Percentiles rank a stretch among this genome's conserved stretches.
Evolutionary conservation across 108 stramenopile species (phyloP).

Genomic region (Cyclotella baltica): DNA sequence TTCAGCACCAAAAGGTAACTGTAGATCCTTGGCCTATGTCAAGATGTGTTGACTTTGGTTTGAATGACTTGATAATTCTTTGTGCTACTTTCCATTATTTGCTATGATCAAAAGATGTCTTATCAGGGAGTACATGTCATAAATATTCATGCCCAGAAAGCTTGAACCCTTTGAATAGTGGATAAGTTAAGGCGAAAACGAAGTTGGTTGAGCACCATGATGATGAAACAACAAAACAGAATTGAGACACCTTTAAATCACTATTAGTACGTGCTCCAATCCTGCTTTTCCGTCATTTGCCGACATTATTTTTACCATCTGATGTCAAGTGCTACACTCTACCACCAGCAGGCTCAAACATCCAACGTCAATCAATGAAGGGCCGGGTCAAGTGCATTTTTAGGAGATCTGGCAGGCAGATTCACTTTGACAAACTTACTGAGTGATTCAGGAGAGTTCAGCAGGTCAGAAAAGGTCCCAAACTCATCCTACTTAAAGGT

Average conservation of each 20-base stretch:
- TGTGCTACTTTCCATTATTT: slow-evolving; percentile 8
- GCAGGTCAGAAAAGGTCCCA: too few relatives aligned
- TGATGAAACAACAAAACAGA: background rate
- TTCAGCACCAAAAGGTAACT: too few relatives aligned
- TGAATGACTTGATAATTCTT: background rate
- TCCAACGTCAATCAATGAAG: too few relatives aligned
- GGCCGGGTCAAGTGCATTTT: too few relatives aligned
- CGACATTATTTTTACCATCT: background rate
- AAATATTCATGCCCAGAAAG: background rate
- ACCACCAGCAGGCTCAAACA: background rate
- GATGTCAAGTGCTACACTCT: background rate
- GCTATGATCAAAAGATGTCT: background rate
- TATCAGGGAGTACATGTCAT: slow-evolving; percentile 7
- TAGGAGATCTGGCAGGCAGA: too few relatives aligned
- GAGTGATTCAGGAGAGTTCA: too few relatives aligned
- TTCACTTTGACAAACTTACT: too few relatives aligned
- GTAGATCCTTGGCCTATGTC: too few relatives aligned
- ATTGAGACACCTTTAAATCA: background rate
- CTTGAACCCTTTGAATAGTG: background rate
- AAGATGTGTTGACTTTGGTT: background rate
- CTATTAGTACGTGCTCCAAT: background rate
- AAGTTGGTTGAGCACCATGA: background rate
- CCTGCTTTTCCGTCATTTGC: slow-evolving; percentile 5
- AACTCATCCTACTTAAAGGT: too few relatives aligned
- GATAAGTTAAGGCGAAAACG: background rate